Evolutionary conservation across 495 filamentous ascomycete species (phyloP), one percentile per base, ranked within the genome.

Genomic region (Lasiosphaeriaceae sp.): DNA sequence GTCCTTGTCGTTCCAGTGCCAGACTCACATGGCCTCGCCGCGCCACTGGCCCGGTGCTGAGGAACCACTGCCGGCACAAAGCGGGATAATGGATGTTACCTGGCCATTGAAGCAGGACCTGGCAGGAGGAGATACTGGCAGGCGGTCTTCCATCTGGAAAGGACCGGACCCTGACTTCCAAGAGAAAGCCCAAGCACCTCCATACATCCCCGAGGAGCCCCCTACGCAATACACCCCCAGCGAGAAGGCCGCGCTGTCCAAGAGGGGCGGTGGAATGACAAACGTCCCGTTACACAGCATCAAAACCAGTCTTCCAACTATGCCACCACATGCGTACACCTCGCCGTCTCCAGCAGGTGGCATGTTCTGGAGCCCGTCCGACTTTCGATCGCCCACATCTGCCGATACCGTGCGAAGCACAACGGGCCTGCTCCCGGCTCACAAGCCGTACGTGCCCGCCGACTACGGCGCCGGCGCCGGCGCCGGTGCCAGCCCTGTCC

Each of bases 1-100:
- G 1, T 69, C 73, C 14, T 63, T 77, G 29, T 78, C 75, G 9
- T 80, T 80, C 63, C 73, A 75, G 57, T 80, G 77, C 66, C 75
- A 76, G 55, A 74, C 77, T 1, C 72, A 75, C 57, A 58, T 77
- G 48, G 65, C 66, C 20, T 75, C 77, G 2, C 66, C 77, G 0
- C 58, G 66, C 11, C 73, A 76, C 61, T 69, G 70, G 52, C 70
- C 74, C 14, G 64, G 59, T 2, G 57, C 45, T 11, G 54, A 50
- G 4, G 59, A 65, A 21, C 17, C 47, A 12, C 37, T 56, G 6
- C 41, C 61, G 2, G 51, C 53, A 0, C 8, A 47, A 16, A 26
- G 45, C 22, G 47, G 54, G 19, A 56, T 26, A 50, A 23, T 14
- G 0, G 47, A 47, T 17, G 43, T 16, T 9, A 9, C 46, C 4